phyloP scores from a whole-genome alignment of 768 basidiomycete genomes.

The Mycena galericulata region DNA sequence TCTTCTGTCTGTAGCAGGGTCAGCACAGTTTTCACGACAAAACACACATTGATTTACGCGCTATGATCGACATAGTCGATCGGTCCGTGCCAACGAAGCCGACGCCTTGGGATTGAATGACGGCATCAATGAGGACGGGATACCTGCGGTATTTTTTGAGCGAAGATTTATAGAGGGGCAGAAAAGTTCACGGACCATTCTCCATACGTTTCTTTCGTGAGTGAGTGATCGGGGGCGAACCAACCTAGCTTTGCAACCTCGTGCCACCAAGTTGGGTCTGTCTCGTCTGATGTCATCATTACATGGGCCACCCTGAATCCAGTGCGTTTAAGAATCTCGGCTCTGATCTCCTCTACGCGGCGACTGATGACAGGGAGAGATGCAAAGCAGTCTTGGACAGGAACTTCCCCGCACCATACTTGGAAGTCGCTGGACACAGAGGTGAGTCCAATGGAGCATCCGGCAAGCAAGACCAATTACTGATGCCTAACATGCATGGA shows the following conservation, averaged over 20 bases:
- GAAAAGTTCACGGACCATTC: constrained; percentile 56
- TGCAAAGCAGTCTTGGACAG: constrained; percentile 63
- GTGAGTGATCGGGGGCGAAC: constrained; percentile 62
- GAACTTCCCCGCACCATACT: constrained; percentile 55
- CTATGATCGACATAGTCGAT: constrained; percentile 79
- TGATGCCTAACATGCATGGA: constrained; percentile 64
- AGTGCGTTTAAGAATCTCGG: constrained; percentile 57
- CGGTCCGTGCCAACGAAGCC: constrained; percentile 80
- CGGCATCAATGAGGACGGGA: constrained; percentile 79
- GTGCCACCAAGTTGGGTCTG: constrained; percentile 68
- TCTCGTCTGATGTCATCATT: constrained; percentile 75
- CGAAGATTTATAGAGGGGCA: neutral
- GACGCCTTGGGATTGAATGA: constrained; percentile 72
- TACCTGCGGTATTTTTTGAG: constrained; percentile 59
- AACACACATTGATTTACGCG: constrained; percentile 50
- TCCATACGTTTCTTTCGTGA: constrained; percentile 59
- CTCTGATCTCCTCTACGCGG: constrained; percentile 66
- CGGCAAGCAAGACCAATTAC: neutral
- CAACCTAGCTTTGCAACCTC: constrained; percentile 63
- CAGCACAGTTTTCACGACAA: neutral
- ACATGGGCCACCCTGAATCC: constrained; percentile 63
- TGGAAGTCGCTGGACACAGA: constrained; percentile 63
- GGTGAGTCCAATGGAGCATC: neutral
- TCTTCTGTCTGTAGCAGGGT: constrained; percentile 51
- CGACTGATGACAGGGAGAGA: constrained; percentile 64